phyloP scores from a whole-genome alignment of 2,329 filamentous ascomycete species.

The Diaporthe amygdali region DNA sequence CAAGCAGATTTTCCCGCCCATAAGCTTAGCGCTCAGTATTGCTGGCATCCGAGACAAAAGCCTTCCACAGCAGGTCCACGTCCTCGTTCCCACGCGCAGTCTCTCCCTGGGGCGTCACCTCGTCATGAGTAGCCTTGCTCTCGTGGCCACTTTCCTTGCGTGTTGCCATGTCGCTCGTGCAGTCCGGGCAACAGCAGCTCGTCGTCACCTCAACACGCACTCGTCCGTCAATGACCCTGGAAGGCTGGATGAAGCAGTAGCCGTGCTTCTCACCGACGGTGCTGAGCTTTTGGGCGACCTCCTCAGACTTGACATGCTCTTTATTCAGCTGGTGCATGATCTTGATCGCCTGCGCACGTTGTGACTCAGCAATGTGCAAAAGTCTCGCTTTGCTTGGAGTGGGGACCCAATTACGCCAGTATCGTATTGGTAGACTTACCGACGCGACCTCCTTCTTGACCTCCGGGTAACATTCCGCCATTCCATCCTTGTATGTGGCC shows the following conservation, averaged over 20 bases:
- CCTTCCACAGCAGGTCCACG: neutral
- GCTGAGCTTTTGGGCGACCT: neutral
- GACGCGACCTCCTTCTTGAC: neutral
- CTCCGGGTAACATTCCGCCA: neutral
- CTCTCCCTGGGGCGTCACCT: neutral
- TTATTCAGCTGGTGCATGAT: neutral
- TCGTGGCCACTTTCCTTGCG: neutral
- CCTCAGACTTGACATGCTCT: neutral
- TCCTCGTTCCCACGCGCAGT: neutral
- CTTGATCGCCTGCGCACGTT: neutral
- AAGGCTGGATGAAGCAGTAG: neutral
- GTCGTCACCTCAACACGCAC: neutral
- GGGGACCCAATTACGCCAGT: neutral
- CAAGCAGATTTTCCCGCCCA: neutral
- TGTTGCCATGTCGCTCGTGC: neutral
- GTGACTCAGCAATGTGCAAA: neutral
- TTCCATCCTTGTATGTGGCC: neutral
- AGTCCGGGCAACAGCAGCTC: neutral
- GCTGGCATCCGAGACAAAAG: neutral
- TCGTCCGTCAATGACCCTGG: neutral
- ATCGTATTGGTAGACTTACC: neutral
- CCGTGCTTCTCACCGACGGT: neutral
- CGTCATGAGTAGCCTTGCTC: no score
- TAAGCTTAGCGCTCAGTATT: neutral
- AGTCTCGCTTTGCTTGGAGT: neutral